Evolutionary conservation across 139 green algal species (phyloP), one percentile per base, ranked within the genome.

Genomic region (Volvox reticuliferus): DNA sequence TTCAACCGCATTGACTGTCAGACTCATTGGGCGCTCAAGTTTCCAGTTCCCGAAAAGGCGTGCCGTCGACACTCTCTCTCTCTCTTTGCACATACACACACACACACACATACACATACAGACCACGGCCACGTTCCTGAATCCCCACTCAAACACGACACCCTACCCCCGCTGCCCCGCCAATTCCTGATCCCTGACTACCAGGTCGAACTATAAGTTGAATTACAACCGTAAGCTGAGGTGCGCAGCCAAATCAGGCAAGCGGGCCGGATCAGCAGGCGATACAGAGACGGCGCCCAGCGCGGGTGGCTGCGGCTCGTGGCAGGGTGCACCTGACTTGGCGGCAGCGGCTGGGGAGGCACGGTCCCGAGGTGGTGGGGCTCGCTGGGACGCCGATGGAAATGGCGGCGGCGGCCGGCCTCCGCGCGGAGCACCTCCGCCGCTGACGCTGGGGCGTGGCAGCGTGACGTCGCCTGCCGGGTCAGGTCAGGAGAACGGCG

Each of bases 151-250:
- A 55, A 55, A 55, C 44, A 9, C 44, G 44, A 55, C 44, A 5
- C 5, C 5, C 5, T 5, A 9, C 44, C 9, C 44, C 9, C 44
- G 5, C 9, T 9, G 44, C 5, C 44, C 5, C 44, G 44, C 44
- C 44, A 14, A 55, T 55, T 5, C 65, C 12, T 73, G 65, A 36
- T 79, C 28, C 71, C 21, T 18, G 22, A 2, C 76, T n/a, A 20
- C 33, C 86, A 90, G 86, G 86, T 90, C 86, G 37, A 90, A 90
- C 30, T 90, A 90, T 69, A 90, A 90, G 50, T 75, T 90, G 13
- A 90, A 90, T 71, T 90, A 90, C 44, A 90, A 90, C 86, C 86
- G 86, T 33, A 90, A 90, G 73, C 86, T 90, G 17, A 90, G 82
- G 21, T n/a, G 17, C 33, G 37, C 37, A 5, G 28, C 68, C 37